Base-by-base conservation (phyloP, 345 rosid genomes). In the Euphorbia peplus region DNA sequence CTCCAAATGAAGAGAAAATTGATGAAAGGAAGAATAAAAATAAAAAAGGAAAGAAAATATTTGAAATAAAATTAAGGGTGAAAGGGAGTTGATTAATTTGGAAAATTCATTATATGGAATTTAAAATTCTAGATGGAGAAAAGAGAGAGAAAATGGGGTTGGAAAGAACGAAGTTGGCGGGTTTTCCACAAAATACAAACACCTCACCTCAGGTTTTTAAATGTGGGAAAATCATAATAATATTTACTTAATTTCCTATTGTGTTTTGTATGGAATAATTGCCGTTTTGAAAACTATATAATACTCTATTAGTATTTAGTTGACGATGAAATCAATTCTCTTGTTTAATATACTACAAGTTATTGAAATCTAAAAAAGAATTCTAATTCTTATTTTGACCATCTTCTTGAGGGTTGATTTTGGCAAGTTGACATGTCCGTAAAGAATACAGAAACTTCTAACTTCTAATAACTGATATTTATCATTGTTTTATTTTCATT, bases 111-210 rank as follows among this genome's bases (percentile, higher is more conserved):
- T 12, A 14, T 2, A 19, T 32, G 69, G 50, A 56, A 19, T 48
- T 47, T 35, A 66, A 24, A 53, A 26, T 14, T 63, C 16, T 44
- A 12, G 50, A 44, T 10, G 15, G 50, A 44, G 50, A 44, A 44
- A 44, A 44, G 50, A 44, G n/a, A 63, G 62, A 60, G 39, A 58
- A 60, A 59, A 46, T n/a, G 29, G 28, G 19, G 58, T 53, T 46
- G 28, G 80, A 67, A 24, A 37, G 53, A 69, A 80, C 83, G 67
- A 83, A 26, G 66, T 72, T 76, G 81, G 65, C 64, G 81, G 77
- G 63, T 57, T 69, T 51, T 60, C 72, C 64, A 42, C 13, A 35
- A 65, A 48, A 67, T 44, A 42, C 48, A 16, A 66, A 19, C n/a
- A n/a, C n/a, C n/a, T n/a, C n/a, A n/a, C 24, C 6, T 18, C 19